Evolutionary conservation across 495 filamentous ascomycete species (phyloP), one percentile per base, ranked within the genome.

Genomic region (Daldinia decipiens): DNA sequence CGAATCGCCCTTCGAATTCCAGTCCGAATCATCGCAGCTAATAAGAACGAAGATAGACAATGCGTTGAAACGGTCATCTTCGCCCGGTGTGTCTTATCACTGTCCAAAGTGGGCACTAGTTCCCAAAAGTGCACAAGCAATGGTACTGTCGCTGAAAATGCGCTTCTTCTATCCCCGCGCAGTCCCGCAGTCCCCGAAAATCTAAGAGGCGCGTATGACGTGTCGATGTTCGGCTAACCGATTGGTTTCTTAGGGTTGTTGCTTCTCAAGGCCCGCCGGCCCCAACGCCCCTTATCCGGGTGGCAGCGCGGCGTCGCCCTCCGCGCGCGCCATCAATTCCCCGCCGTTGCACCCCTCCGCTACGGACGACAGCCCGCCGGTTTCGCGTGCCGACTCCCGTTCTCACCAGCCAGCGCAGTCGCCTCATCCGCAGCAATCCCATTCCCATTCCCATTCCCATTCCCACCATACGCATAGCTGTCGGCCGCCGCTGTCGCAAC

Each of bases 281-380:
- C 77, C 80, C 13, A 81, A 79, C 69, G 80, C 80, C n/a, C 82
- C 81, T 15, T 82, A 82, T 27, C 76, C 80, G 6, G 78, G 77
- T 6, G 79, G 76, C 54, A 76, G 56, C 43, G 67, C 74, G 15
- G 72, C 78, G 5, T 79, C 82, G 0, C 74, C 77, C 40, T 84
- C 83, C 1, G 77, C 82, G 45, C 77, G 81, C 51, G 82, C 82
- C 39, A 82, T 83, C 70, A 84, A 83, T 71, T 71, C 75, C 12
- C 66, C 76, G 5, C 73, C 62, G 1, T n/a, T 67, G 32, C 70
- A 63, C 9, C 70, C 62, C 8, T 66, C 62, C 21, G 52, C 61
- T 1, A 68, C 65, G 38, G 70, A 73, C 58, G 65, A 73, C 13
- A 73, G 71, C 11, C 67, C 67, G 1, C 63, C 68, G 1, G 59